These are phyloP conservation scores for Calonectria pseudoreteaudii DNA, from an alignment of 2,329 filamentous ascomycete genomes.

Conservation along the genomic window DNA sequence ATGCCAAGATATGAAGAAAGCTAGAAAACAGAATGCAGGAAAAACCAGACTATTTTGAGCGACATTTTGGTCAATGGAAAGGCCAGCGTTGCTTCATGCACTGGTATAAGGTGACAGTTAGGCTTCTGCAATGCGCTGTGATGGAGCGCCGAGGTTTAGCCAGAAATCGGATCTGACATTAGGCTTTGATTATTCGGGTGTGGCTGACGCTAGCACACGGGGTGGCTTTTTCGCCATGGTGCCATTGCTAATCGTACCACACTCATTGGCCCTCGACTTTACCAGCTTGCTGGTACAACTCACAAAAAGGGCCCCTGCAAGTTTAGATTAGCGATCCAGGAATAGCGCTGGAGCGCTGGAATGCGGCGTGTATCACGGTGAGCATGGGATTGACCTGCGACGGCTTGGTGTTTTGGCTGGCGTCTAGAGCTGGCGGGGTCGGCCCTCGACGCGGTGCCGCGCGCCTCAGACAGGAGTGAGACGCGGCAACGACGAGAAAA, in stretches of 20 bases:
- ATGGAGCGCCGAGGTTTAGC: background rate
- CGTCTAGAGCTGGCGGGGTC: background rate
- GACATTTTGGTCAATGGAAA: background rate
- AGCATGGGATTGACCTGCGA: background rate
- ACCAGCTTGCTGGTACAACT: background rate
- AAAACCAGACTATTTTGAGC: background rate
- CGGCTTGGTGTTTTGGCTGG: background rate
- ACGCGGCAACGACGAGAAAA: background rate
- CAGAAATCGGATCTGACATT: background rate
- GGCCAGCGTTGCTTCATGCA: background rate
- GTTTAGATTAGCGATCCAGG: conserved; percentile 10
- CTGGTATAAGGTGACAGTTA: background rate
- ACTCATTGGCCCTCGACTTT: conserved; percentile 2
- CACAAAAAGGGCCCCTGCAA: background rate
- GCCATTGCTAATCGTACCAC: conserved; percentile 15
- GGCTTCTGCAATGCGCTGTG: background rate
- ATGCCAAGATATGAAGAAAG: background rate
- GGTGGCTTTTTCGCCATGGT: background rate
- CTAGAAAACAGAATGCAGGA: background rate
- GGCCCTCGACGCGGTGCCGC: background rate
- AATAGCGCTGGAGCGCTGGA: background rate
- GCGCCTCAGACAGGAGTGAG: background rate
- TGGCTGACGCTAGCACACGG: background rate
- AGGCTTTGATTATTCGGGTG: background rate
- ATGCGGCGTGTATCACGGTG: background rate